phyloP scores from a whole-genome alignment of 805 yeast genomes.

The Cyberlindnera meyerae region DNA sequence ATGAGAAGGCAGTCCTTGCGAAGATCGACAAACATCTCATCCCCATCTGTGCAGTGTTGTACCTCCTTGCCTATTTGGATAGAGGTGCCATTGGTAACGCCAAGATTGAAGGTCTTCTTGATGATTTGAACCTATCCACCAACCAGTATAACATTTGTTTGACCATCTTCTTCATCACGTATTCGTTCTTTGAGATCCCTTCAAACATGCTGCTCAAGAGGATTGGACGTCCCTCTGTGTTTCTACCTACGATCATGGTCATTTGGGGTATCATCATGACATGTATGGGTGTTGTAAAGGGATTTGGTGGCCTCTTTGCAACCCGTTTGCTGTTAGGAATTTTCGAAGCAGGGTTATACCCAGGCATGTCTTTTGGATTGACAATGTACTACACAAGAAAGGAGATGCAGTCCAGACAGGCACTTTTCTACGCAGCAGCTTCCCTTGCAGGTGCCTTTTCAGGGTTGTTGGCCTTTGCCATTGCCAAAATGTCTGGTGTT shows the following conservation, averaged over 20 bases:
- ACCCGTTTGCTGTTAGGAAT: constrained; percentile 16
- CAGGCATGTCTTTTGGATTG: constrained; percentile 19
- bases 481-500: constrained; percentile 13
- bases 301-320: constrained; percentile 13
- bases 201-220: constrained; percentile 17
- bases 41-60: constrained; percentile 15
- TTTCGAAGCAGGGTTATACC: constrained; percentile 20
- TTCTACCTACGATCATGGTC: constrained; percentile 11
- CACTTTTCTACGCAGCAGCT: constrained; percentile 23
- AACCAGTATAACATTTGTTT: constrained; percentile 10
- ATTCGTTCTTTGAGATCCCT: constrained; percentile 17
- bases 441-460: constrained; percentile 23
- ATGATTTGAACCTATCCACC: constrained; percentile 8
- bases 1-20: constrained; percentile 6
- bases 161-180: constrained; percentile 18
- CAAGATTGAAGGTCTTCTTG: constrained; percentile 4
- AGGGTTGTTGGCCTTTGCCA: constrained; percentile 23
- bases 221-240: constrained; percentile 14
- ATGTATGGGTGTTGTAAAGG: constrained; percentile 17
- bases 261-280: constrained; percentile 16
- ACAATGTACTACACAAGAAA: constrained; percentile 24
- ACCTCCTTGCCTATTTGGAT: constrained; percentile 17
- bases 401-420: constrained; percentile 23
- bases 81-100: constrained; percentile 18
- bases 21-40: constrained; percentile 16